Evolutionary conservation across 306 rosid species (phyloP).

Genomic region (Vachellia collinsii): DNA sequence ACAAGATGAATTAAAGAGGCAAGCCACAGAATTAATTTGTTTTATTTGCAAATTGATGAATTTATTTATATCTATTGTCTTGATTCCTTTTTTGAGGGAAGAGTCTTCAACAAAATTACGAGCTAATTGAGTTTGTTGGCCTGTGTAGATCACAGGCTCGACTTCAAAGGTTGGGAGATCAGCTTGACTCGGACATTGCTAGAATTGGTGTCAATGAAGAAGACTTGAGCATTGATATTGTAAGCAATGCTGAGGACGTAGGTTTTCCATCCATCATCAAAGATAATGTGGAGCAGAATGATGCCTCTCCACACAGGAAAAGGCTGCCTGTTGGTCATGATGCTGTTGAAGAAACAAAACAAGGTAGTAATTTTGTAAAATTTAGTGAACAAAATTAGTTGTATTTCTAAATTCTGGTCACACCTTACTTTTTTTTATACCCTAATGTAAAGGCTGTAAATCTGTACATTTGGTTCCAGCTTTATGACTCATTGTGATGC

Average conservation of each 20-base stretch:
- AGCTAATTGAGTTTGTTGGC: constrained; percentile 35
- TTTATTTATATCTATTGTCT: constrained; percentile 21
- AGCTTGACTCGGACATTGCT: constrained; percentile 70
- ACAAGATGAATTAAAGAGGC: constrained; percentile 84
- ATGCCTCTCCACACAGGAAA: constrained; percentile 59
- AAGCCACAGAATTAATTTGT: constrained; percentile 30
- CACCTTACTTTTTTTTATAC: background rate
- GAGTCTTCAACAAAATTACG: constrained; percentile 16
- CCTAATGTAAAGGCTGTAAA: background rate
- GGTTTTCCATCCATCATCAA: constrained; percentile 49
- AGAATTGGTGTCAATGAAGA: constrained; percentile 71
- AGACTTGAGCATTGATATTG: constrained; percentile 76
- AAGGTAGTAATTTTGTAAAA: constrained; percentile 46
- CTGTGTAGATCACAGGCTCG: constrained; percentile 73
- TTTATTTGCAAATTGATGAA: constrained; percentile 12
- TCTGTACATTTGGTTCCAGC: constrained; percentile 12
- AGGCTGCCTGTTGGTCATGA: constrained; percentile 50
- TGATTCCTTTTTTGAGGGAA: constrained; percentile 2
- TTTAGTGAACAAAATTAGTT: background rate
- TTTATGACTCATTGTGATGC: constrained; percentile 26
- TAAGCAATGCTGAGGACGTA: constrained; percentile 75
- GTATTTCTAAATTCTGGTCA: background rate
- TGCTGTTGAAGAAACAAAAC: constrained; percentile 54
- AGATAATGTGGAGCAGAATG: constrained; percentile 53
- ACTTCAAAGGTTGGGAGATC: constrained; percentile 78